These are phyloP conservation scores for Mycena alexandri DNA, from an alignment of 768 basidiomycete genomes.

Conservation along the genomic window DNA sequence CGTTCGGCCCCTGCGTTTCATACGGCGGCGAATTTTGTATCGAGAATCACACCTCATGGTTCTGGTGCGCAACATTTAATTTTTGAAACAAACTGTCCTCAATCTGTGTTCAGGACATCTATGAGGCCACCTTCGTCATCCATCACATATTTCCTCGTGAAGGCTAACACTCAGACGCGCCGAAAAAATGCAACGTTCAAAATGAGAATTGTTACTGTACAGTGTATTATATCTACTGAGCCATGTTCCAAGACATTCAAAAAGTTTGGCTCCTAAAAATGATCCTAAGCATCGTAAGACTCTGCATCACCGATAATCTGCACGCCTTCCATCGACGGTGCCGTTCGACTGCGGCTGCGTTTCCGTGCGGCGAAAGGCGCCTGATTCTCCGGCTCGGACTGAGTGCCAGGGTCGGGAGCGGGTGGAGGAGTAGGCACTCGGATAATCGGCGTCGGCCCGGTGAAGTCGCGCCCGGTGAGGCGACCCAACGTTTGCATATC, in stretches of 20 bases:
- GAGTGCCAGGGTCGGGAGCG: constrained; percentile 36
- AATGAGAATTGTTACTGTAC: no score
- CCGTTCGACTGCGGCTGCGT: constrained; percentile 42
- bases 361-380: constrained; percentile 33
- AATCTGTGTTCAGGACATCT: no score
- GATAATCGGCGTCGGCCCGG: constrained; percentile 83
- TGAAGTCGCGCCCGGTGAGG: constrained; percentile 89
- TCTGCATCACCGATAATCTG: constrained; percentile 42
- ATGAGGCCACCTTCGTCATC: no score
- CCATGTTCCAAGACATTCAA: not conserved
- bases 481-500: constrained; percentile 81
- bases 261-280: not conserved
- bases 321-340: constrained; percentile 39
- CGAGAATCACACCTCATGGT: no score
- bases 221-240: no score
- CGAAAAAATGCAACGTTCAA: no score
- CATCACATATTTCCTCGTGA: no score
- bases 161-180: no score
- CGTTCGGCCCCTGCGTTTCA: no score
- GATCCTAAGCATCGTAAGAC: constrained; percentile 27
- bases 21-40: no score
- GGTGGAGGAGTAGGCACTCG: constrained; percentile 53
- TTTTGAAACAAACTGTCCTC: no score
- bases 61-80: no score
- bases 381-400: constrained; percentile 16